Conservation (phyloP, 164 flowering plant species). For the Nelumbo lutea region DNA sequence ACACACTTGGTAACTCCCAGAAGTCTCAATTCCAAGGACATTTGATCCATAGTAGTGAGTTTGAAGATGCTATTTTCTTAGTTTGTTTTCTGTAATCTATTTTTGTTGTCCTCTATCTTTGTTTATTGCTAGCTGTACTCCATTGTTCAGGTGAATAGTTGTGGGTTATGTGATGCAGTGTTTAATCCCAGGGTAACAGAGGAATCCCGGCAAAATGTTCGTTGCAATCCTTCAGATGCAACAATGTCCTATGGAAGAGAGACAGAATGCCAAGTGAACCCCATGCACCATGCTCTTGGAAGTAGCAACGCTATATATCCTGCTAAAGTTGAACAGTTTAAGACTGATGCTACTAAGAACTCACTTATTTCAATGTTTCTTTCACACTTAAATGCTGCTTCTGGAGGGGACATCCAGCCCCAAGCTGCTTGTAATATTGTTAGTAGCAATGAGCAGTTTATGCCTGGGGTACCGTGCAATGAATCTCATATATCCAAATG, state of each 20-base stretch:
- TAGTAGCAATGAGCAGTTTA: conserved; percentile 18
- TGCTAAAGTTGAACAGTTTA: conserved; percentile 12
- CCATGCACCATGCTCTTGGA: conserved; percentile 14
- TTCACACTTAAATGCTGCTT: conserved; percentile 12
- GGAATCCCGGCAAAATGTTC: conserved; percentile 22
- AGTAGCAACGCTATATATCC: conserved; percentile 13
- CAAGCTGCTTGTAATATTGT: conserved; percentile 12
- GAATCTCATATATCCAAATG: conserved; percentile 22
- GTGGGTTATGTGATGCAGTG: conserved; percentile 27
- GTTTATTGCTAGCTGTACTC: neutral
- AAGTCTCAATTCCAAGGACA: conserved; percentile 24
- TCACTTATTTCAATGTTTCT: conserved; percentile 24
- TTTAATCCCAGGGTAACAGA: conserved; percentile 19
- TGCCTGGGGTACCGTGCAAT: conserved; percentile 13
- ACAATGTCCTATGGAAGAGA: conserved; percentile 12
- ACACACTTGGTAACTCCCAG: conserved; percentile 14
- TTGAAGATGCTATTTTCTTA: neutral
- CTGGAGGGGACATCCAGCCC: conserved; percentile 17
- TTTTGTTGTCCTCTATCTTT: neutral
- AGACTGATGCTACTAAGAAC: conserved; percentile 21
- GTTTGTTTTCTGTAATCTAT: neutral
- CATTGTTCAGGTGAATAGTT: conserved; percentile 4
- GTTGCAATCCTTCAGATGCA: conserved; percentile 15
- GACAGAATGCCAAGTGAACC: conserved; percentile 19
- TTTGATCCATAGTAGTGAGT: conserved; percentile 34